Conservation (phyloP, 768 basidiomycete species). For the Punctularia strigosozonata region DNA sequence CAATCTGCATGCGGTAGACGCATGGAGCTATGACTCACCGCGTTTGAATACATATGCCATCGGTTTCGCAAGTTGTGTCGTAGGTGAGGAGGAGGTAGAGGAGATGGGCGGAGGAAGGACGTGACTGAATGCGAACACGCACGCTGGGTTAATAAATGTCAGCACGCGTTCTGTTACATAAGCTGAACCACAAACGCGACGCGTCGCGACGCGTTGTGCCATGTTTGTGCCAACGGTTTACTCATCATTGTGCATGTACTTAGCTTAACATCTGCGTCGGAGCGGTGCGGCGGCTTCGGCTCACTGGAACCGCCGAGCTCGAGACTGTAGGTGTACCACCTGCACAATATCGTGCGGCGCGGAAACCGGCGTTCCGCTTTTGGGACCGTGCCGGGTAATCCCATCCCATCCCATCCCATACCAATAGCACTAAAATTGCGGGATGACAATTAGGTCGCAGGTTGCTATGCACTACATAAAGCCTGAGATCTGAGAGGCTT, state of each 20-base stretch:
- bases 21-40: constrained; percentile 24
- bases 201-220: constrained; percentile 12
- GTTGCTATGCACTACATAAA: too few relatives aligned
- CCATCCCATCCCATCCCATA: too few relatives aligned
- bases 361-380: constrained; percentile 14
- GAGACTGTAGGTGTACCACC: background rate
- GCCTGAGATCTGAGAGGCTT: too few relatives aligned
- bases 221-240: constrained; percentile 5
- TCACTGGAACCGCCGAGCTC: constrained; percentile 3
- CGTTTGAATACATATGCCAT: constrained; percentile 49
- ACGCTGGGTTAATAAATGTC: constrained; percentile 4
- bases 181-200: constrained; percentile 6
- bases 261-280: background rate
- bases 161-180: constrained; percentile 7
- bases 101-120: constrained; percentile 16
- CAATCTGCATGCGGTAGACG: constrained; percentile 4
- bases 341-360: background rate
- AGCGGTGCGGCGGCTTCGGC: background rate
- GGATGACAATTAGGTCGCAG: too few relatives aligned
- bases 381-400: too few relatives aligned
- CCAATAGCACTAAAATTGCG: too few relatives aligned
- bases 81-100: constrained; percentile 7
- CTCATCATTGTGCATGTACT: too few relatives aligned
- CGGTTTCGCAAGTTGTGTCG: constrained; percentile 5
- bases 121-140: constrained; percentile 12